These are phyloP conservation scores for Mollisia scopiformis DNA, from an alignment of 2,329 filamentous ascomycete species.

Conservation along the genomic window DNA sequence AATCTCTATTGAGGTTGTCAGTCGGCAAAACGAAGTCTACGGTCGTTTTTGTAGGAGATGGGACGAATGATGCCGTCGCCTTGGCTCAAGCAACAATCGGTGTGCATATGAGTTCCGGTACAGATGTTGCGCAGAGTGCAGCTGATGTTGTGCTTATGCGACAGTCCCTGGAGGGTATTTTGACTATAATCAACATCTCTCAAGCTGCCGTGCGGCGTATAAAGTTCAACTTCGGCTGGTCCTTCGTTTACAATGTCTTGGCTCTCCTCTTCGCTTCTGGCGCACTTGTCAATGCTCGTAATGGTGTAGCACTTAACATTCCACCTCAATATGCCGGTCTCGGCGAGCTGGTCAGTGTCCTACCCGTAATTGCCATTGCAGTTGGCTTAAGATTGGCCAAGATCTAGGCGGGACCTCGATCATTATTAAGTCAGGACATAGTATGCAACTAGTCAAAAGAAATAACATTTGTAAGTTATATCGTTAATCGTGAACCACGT, in stretches of 20 bases:
- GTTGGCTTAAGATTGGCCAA: constrained; percentile 17
- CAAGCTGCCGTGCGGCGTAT: constrained; percentile 44
- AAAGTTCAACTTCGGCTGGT: constrained; percentile 65
- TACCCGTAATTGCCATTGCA: constrained; percentile 55
- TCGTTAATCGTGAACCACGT: too few relatives aligned
- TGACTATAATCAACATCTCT: constrained; percentile 57
- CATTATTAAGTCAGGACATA: too few relatives aligned
- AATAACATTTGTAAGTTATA: too few relatives aligned
- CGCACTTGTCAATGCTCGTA: constrained; percentile 54
- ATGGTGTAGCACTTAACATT: constrained; percentile 30
- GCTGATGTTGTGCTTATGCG: constrained; percentile 72
- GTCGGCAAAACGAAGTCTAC: background rate
- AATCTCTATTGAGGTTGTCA: constrained; percentile 7
- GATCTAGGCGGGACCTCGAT: too few relatives aligned
- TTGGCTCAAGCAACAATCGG: constrained; percentile 73
- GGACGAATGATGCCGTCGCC: constrained; percentile 77
- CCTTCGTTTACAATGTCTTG: constrained; percentile 61
- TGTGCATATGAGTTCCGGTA: constrained; percentile 64
- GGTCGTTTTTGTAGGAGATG: constrained; percentile 72
- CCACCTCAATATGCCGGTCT: constrained; percentile 62
- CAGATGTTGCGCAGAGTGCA: constrained; percentile 66
- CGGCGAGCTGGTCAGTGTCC: constrained; percentile 66
- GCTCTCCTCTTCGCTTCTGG: constrained; percentile 65
- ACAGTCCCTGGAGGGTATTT: constrained; percentile 55
- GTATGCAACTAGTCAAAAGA: too few relatives aligned